A percentile compares a stretch with the other conserved stretches of the same genome.
Conservation (phyloP, 805 yeast genomes). For the Candida ortonii region DNA sequence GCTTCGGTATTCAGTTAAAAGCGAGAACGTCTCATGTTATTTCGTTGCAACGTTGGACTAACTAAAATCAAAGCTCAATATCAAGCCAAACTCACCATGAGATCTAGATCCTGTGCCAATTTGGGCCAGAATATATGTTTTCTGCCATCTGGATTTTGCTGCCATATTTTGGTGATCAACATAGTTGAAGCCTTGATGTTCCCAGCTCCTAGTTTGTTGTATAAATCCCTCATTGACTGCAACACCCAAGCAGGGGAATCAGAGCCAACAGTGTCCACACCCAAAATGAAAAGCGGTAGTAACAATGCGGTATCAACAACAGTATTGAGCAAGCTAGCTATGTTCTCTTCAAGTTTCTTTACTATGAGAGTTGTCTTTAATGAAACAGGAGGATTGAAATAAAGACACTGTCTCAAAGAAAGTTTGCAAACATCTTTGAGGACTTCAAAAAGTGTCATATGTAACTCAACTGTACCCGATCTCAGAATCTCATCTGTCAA, state of each 20-base stretch:
- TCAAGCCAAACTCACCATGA: conserved; percentile 10
- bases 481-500: conserved; percentile 6
- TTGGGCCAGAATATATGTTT: conserved; percentile 12
- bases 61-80: no score
- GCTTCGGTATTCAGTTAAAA: no score
- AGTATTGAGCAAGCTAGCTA: conserved; percentile 5
- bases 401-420: conserved; percentile 9
- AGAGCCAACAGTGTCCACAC: conserved; percentile 6
- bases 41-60: no score
- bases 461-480: conserved; percentile 8
- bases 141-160: conserved; percentile 10
- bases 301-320: conserved; percentile 9
- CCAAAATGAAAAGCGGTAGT: conserved; percentile 8
- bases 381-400: conserved; percentile 9
- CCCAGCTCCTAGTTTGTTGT: conserved; percentile 6
- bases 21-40: no score
- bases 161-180: conserved; percentile 5
- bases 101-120: conserved; percentile 2
- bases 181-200: conserved; percentile 4
- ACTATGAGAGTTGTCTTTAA: conserved; percentile 9
- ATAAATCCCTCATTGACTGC: conserved; percentile 2
- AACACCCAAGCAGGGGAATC: conserved; percentile 6
- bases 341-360: conserved; percentile 1
- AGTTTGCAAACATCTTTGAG: conserved; percentile 8
- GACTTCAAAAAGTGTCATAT: conserved; percentile 8